Base-by-base conservation (phyloP, 1,139 yeast species). In the Yamadazyma jaroonii region DNA sequence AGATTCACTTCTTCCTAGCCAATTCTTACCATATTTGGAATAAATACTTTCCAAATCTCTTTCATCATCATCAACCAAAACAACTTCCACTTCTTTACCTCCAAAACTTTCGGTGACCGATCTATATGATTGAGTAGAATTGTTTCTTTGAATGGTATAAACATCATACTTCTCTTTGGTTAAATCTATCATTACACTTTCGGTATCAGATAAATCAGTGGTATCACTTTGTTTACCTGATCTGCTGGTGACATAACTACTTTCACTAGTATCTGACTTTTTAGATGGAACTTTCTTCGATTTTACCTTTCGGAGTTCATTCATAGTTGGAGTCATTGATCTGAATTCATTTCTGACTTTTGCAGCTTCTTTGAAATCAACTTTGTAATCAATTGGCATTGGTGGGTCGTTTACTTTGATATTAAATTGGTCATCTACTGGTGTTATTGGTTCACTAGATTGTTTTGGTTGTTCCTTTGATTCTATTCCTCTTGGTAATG, bases 11-110 rank as follows among this genome's bases (percentile, higher is more conserved):
- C 64, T 48, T 17, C 56, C 52, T 6, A 62, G 40, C 67, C 67
- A 54, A 27, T 58, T 51, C 33, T 55, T 56, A 36, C 66, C 61
- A 45, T 71, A 71, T 42, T 62, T 67, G n/a, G 76, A 71, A 44
- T 71, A 71, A 37, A 71, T 61, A 47, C 76, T 70, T 44, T 56
- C 57, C 25, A 59, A 59, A 15, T 55, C 61, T n/a, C 50, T 48
- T 12, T 54, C 59, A 28, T 48, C 57, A 29, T 65, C 71, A 25
- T 67, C 73, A 3, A 67, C 71, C 47, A 69, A 57, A 4, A 74
- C 76, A 2, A 71, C 75, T 46, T 74, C 79, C 1, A 69, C 67
- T 11, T 64, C 59, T 37, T 61, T 64, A 3, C 79, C 79, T 32
- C 65, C 63, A 17, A 54, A 62, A 37, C 55, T 62, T 39, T 71